Evolutionary conservation across 2,329 filamentous ascomycete genomes (phyloP).

Genomic region (Talaromyces sp.): DNA sequence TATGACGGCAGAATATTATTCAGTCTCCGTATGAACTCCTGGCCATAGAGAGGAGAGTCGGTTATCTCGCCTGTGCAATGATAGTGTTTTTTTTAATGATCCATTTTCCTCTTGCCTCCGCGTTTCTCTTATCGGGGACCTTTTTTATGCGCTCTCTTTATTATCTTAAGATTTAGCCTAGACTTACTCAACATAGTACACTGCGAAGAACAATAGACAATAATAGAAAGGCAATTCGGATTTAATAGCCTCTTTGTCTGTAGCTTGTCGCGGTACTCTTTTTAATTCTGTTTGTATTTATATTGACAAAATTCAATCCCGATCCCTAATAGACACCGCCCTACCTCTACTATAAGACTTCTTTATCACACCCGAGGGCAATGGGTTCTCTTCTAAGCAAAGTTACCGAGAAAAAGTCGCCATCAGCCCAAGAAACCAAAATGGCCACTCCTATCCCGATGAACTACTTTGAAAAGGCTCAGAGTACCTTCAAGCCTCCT

Average conservation of each 20-base stretch:
- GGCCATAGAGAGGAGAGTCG: not conserved
- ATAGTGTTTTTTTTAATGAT: not conserved
- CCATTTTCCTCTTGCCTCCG: not conserved
- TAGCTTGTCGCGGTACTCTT: not conserved
- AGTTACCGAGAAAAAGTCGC: not conserved
- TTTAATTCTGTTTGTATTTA: not conserved
- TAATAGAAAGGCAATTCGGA: not conserved
- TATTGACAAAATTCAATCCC: not conserved
- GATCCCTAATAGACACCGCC: not conserved
- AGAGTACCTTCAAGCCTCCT: slow-evolving; percentile 57
- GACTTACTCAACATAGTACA: too few species aligned
- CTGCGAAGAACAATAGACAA: not conserved
- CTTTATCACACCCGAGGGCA: not conserved
- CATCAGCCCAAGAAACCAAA: slow-evolving; percentile 2
- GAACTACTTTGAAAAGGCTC: slow-evolving; percentile 53
- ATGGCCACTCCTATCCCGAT: slow-evolving; percentile 24
- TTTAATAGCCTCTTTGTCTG: not conserved
- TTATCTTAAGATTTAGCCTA: not conserved
- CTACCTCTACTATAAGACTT: not conserved
- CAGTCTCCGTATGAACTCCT: not conserved
- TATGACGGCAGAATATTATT: not conserved
- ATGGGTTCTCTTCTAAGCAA: slow-evolving; percentile 8
- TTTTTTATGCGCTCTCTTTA: not conserved
- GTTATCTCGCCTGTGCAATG: not conserved
- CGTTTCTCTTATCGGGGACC: not conserved